Conservation (phyloP, 2,329 filamentous ascomycete species). For the Bisporella sp. region DNA sequence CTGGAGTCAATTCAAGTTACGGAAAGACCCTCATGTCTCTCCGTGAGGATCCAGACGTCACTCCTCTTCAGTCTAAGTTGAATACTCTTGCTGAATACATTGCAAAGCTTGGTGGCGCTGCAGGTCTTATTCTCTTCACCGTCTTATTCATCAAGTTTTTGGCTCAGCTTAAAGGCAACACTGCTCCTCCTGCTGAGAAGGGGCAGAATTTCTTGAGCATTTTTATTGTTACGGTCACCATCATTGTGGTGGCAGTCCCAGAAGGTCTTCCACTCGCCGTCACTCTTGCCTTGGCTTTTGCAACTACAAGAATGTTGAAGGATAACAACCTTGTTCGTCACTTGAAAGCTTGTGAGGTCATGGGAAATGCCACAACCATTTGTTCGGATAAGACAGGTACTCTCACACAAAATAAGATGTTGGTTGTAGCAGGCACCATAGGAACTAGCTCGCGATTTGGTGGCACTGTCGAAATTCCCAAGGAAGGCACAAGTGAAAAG, state of each 20-base stretch:
- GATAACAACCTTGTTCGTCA: constrained; percentile 66
- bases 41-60: constrained; percentile 69
- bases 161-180: constrained; percentile 48
- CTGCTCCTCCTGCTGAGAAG: constrained; percentile 43
- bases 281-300: constrained; percentile 60
- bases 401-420: constrained; percentile 69
- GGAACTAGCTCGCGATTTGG: constrained; percentile 52
- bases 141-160: constrained; percentile 75
- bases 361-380: constrained; percentile 67
- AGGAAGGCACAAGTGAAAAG: constrained; percentile 19
- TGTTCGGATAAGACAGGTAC: constrained; percentile 78
- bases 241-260: constrained; percentile 63
- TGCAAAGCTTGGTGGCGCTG: constrained; percentile 64
- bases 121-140: constrained; percentile 69
- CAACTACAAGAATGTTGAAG: constrained; percentile 60
- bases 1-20: constrained; percentile 66
- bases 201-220: constrained; percentile 56
- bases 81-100: constrained; percentile 75
- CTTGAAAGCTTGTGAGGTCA: constrained; percentile 61
- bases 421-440: constrained; percentile 65
- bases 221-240: constrained; percentile 57
- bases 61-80: constrained; percentile 70
- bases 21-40: constrained; percentile 75
- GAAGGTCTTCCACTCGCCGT: constrained; percentile 62
- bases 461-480: constrained; percentile 23